Percentiles rank a stretch among this genome's conserved stretches.
phyloP scores from a whole-genome alignment of 495 filamentous ascomycete genomes.

The Haplographium delicatum region DNA sequence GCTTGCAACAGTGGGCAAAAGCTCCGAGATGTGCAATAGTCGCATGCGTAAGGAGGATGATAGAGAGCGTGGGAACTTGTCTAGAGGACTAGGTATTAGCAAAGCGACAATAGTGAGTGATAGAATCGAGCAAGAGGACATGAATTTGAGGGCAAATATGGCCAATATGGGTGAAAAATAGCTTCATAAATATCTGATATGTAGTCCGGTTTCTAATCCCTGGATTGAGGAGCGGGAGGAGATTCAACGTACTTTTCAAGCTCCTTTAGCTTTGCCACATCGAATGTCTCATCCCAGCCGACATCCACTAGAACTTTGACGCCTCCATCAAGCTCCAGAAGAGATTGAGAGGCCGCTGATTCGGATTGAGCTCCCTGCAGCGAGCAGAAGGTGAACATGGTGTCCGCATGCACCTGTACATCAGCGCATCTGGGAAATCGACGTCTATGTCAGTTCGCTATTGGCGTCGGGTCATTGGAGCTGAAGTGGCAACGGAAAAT shows the following conservation, averaged over 20 bases:
- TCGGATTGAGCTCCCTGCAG: conserved; percentile 85
- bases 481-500: background rate
- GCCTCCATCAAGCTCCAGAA: conserved; percentile 93
- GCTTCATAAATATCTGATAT: conserved; percentile 27
- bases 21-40: conserved; percentile 87
- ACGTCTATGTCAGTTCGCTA: too few relatives aligned
- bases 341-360: conserved; percentile 83
- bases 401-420: conserved; percentile 9
- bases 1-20: conserved; percentile 94
- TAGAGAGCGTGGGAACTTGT: conserved; percentile 82
- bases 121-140: background rate
- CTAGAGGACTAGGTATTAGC: conserved; percentile 37
- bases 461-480: too few relatives aligned
- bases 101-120: background rate
- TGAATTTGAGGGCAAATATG: background rate
- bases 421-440: conserved; percentile 8
- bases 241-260: conserved; percentile 70
- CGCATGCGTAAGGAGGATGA: conserved; percentile 93
- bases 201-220: too few relatives aligned
- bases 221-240: too few relatives aligned
- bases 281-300: conserved; percentile 91
- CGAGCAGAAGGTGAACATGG: conserved; percentile 94
- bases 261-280: conserved; percentile 70
- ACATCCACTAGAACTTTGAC: conserved; percentile 93
- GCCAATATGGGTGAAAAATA: background rate